Conservation (phyloP, 495 filamentous ascomycete species). For the Hypoxylon lenormandii region DNA sequence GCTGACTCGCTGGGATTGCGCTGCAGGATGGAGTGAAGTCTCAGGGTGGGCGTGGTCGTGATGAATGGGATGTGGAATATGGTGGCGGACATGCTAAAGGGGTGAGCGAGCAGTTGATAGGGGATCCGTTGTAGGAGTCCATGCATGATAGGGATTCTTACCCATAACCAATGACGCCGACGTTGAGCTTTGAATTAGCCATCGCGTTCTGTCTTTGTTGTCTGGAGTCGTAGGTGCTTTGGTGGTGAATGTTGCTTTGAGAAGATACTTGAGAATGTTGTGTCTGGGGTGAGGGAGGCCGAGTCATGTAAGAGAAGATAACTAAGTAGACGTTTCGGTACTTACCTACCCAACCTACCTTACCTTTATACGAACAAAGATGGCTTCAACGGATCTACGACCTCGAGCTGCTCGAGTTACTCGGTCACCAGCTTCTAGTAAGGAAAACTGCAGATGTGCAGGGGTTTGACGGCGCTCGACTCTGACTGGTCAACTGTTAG, state of each 20-base stretch:
- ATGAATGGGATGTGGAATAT: conserved; percentile 93
- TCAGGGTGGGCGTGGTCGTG: conserved; percentile 70
- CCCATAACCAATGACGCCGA: conserved; percentile 69
- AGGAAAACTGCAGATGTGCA: not conserved
- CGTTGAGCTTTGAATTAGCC: conserved; percentile 56
- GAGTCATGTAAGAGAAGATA: too few relatives aligned
- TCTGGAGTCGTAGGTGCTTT: not conserved
- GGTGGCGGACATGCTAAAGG: conserved; percentile 78
- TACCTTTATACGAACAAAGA: too few relatives aligned
- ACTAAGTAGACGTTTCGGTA: too few relatives aligned
- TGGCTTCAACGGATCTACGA: too few relatives aligned
- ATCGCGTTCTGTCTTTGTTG: conserved; percentile 22
- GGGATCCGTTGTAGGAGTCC: not conserved
- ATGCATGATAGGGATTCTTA: conserved; percentile 40
- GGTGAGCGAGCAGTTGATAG: conserved; percentile 27
- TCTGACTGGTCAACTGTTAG: conserved; percentile 37
- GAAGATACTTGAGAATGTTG: too few relatives aligned
- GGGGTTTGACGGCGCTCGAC: conserved; percentile 24
- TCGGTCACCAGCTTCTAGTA: not conserved
- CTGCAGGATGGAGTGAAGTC: conserved; percentile 82
- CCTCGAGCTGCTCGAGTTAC: not conserved
- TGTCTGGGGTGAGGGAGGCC: too few relatives aligned
- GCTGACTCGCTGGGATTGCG: conserved; percentile 58
- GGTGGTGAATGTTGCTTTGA: too few relatives aligned
- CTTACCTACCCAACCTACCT: too few relatives aligned